Base-by-base conservation (phyloP, 108 stramenopile species). In the Fistulifera pelliculosa region DNA sequence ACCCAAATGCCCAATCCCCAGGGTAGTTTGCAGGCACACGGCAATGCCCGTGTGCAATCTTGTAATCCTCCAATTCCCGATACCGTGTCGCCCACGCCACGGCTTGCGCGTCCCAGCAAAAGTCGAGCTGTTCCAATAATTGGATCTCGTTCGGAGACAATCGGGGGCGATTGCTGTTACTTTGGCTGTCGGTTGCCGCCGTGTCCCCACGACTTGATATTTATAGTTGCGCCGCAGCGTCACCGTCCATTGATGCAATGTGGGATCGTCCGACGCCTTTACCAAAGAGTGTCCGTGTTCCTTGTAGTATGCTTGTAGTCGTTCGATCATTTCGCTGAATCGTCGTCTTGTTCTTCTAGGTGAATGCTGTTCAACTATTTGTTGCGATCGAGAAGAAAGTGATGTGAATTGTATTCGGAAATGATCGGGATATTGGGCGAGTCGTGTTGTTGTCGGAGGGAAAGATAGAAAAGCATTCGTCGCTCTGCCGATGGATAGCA, bases 51-150 rank as follows among this genome's bases (percentile, higher is more conserved):
- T 64, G 24, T 28, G 43, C 24, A 14, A 47, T 31, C n/a, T 47
- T 43, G 52, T 49, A 71, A n/a, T 39, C 48, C 5, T 45, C 50
- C 8, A 77, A 38, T 47, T 75, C 56, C 25, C 70, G 38, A 52
- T 62, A 76, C 18, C 58, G 64, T 39, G 40, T 21, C 15, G 73
- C 47, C 81, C 81, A 83, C 19, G 38, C 25, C 21, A 27, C 38
- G 3, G 55, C 41, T 48, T 68, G 64, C 6, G 54, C 51, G 17
- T 73, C 62, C 62, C 62, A 63, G 18, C n/a, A 22, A 63, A 63
- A 63, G 24, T 40, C 62, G 16, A 47, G 4, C 16, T 38, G 16
- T 19, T 19, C n/a, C 58, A 60, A 38, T 8, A 19, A 16, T 27
- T 38, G 5, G 8, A 27, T 5, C 27, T 60, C 35, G 47, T 48